phyloP scores from a whole-genome alignment of 2,329 filamentous ascomycete genomes.

The Venturia carpophila region DNA sequence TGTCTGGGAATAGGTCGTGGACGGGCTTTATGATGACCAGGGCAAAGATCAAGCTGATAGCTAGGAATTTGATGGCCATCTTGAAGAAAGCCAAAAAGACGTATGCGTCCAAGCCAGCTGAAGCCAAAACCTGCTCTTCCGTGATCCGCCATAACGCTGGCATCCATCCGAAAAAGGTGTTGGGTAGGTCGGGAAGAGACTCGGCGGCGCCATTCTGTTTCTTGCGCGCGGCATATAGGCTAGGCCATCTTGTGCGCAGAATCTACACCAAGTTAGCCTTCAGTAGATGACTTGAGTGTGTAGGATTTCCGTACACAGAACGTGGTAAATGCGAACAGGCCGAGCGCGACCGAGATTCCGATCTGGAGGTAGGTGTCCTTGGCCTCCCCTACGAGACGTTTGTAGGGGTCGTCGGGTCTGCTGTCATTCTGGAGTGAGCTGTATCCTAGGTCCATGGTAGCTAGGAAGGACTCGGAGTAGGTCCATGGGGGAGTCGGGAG shows the following conservation, averaged over 20 bases:
- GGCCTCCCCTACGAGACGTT: constrained; percentile 24
- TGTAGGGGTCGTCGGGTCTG: neutral
- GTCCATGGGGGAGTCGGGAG: neutral
- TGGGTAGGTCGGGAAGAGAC: constrained; percentile 67
- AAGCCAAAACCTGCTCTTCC: constrained; percentile 81
- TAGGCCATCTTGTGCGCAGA: constrained; percentile 83
- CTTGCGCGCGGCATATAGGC: constrained; percentile 83
- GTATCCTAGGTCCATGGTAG: neutral
- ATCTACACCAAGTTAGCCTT: constrained; percentile 46
- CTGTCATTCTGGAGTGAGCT: neutral
- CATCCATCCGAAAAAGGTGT: constrained; percentile 90
- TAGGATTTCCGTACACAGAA: constrained; percentile 58
- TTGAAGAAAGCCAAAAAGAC: constrained; percentile 96
- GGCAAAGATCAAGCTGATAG: constrained; percentile 73
- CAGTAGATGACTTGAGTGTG: neutral
- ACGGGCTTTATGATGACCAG: constrained; percentile 76
- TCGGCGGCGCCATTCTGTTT: constrained; percentile 59
- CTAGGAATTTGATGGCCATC: constrained; percentile 80
- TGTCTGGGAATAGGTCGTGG: constrained; percentile 56
- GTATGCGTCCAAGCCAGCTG: constrained; percentile 89
- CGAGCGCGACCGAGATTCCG: constrained; percentile 62
- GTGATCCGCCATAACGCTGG: constrained; percentile 74
- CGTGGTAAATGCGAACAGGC: constrained; percentile 60
- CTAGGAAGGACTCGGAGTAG: neutral
- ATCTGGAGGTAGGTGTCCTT: constrained; percentile 54